Conservation (phyloP, 306 rosid genomes). For the Potentilla sterilis region DNA sequence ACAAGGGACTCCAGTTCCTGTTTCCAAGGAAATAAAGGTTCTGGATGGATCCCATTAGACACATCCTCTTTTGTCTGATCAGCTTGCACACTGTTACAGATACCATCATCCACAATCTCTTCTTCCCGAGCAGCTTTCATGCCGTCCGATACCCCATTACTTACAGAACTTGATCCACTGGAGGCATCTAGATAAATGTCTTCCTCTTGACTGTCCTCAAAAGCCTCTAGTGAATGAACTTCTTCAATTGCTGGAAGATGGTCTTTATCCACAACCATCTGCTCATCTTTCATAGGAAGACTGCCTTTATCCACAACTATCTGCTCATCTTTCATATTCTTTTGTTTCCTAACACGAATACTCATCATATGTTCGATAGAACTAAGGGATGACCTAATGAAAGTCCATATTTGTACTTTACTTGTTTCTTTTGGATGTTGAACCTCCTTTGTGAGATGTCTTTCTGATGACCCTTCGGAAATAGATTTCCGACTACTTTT, state of each 20-base stretch:
- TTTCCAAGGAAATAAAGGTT: slow-evolving; percentile 48
- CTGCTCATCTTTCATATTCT: slow-evolving; percentile 34
- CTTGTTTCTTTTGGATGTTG: slow-evolving; percentile 45
- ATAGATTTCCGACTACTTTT: slow-evolving; percentile 34
- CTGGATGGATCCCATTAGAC: slow-evolving; percentile 35
- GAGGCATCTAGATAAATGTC: slow-evolving; percentile 23
- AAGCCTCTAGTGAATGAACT: slow-evolving; percentile 31
- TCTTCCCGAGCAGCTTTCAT: slow-evolving; percentile 8
- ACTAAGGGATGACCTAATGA: slow-evolving; percentile 58
- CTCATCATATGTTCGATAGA: slow-evolving; percentile 60
- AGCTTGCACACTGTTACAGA: neutral
- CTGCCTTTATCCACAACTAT: slow-evolving; percentile 30
- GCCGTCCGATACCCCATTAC: slow-evolving; percentile 2
- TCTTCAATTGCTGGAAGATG: slow-evolving; percentile 48
- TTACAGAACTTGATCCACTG: neutral
- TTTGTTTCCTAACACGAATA: slow-evolving; percentile 49
- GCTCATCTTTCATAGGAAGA: slow-evolving; percentile 42
- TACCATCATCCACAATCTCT: neutral
- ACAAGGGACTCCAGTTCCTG: slow-evolving; percentile 80
- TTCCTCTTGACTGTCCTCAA: slow-evolving; percentile 33
- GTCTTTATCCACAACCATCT: neutral
- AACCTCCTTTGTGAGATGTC: slow-evolving; percentile 40
- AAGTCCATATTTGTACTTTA: slow-evolving; percentile 59
- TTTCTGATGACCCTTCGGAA: slow-evolving; percentile 36
- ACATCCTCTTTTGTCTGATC: slow-evolving; percentile 29